phyloP scores from a whole-genome alignment of 768 basidiomycete genomes.

The Neoboletus brunneissimus region DNA sequence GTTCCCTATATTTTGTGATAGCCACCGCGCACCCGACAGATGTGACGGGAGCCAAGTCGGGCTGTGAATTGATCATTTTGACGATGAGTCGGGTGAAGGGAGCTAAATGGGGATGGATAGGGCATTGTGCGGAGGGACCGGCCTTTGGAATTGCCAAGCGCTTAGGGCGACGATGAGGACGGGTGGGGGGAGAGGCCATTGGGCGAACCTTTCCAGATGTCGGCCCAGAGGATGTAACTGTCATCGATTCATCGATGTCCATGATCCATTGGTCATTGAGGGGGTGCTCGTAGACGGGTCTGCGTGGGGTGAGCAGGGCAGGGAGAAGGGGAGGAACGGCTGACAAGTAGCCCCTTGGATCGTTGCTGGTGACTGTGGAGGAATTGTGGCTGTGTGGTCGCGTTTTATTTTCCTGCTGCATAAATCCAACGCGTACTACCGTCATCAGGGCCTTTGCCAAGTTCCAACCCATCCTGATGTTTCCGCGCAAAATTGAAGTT shows the following conservation, averaged over 20 bases:
- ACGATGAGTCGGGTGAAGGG: slow-evolving; percentile 79
- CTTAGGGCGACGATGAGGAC: slow-evolving; percentile 37
- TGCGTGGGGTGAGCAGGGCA: slow-evolving; percentile 18
- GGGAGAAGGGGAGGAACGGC: slow-evolving; percentile 23
- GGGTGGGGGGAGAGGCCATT: background rate
- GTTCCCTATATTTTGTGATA: slow-evolving; percentile 92
- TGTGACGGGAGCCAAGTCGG: slow-evolving; percentile 77
- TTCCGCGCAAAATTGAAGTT: no score
- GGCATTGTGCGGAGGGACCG: slow-evolving; percentile 14
- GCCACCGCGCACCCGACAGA: slow-evolving; percentile 82
- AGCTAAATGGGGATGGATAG: slow-evolving; percentile 15
- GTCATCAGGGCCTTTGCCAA: no score
- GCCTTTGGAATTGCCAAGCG: slow-evolving; percentile 90
- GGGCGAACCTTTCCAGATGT: slow-evolving; percentile 84
- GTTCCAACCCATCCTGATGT: no score
- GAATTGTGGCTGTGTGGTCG: no score
- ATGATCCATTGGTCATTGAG: slow-evolving; percentile 91
- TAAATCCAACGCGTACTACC: no score
- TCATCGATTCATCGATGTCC: slow-evolving; percentile 95
- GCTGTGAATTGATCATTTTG: slow-evolving; percentile 89
- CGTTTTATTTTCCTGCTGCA: no score
- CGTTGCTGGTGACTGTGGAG: slow-evolving; percentile 88
- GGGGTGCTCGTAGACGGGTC: slow-evolving; percentile 88
- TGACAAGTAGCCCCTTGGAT: slow-evolving; percentile 86
- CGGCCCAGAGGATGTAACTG: slow-evolving; percentile 89